Evolutionary conservation across 202 grass and related monocot species (phyloP).

Genomic region (Setaria viridis): DNA sequence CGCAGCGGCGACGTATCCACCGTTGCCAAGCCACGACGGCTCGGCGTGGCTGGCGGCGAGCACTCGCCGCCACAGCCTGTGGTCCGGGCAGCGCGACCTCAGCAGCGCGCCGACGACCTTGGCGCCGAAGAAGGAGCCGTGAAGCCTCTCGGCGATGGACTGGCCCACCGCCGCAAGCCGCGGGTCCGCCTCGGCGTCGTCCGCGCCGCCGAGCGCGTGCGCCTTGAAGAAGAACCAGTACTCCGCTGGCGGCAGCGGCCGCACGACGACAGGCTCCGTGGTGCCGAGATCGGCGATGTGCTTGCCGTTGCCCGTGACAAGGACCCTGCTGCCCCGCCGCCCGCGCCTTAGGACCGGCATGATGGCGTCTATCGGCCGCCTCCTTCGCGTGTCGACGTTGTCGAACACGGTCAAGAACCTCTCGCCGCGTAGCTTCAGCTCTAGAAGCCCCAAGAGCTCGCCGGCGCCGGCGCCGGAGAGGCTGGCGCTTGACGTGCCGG

Average conservation of each 20-base stretch:
- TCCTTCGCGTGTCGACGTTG: constrained; percentile 26
- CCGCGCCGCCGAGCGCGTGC: constrained; percentile 29
- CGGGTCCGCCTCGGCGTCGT: constrained; percentile 2
- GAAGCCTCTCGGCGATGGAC: constrained; percentile 28
- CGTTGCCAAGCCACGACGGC: neutral
- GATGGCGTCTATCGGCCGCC: constrained; percentile 30
- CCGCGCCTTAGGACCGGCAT: constrained; percentile 5
- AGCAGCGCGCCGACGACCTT: constrained; percentile 18
- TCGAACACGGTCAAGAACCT: constrained; percentile 43
- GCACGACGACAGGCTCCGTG: neutral
- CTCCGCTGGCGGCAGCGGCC: neutral
- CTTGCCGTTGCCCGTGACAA: constrained; percentile 23
- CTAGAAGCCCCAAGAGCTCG: constrained; percentile 2
- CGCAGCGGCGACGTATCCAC: neutral
- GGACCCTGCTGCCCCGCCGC: constrained; percentile 33
- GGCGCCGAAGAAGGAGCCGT: constrained; percentile 3
- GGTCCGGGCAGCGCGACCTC: neutral
- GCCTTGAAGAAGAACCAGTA: constrained; percentile 53
- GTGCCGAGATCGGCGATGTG: constrained; percentile 29
- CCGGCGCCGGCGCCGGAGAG: neutral
- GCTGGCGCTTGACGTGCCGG: neutral
- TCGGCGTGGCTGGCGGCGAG: constrained; percentile 9
- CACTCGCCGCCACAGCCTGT: neutral
- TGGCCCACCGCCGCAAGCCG: constrained; percentile 8
- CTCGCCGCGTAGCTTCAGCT: neutral